Evolutionary conservation across 2,329 filamentous ascomycete genomes (phyloP).

Genomic region (Xylaria sp.): DNA sequence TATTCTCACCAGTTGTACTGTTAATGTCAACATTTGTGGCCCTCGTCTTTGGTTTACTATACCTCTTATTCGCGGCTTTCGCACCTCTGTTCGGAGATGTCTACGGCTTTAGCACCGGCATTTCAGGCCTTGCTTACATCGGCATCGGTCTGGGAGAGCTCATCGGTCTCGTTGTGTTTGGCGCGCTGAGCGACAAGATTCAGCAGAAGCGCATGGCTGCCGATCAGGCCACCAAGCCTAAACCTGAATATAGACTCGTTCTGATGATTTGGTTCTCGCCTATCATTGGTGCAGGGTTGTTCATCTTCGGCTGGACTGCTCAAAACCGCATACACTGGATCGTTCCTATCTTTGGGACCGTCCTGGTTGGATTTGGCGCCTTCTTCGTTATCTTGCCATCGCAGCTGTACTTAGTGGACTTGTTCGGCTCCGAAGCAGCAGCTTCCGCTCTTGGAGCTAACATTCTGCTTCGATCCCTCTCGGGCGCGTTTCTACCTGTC

Average conservation of each 20-base stretch:
- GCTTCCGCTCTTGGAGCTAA: conserved; percentile 30
- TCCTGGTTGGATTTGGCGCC: conserved; percentile 21
- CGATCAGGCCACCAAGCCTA: background rate
- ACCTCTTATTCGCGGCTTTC: conserved; percentile 24
- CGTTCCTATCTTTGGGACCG: conserved; percentile 25
- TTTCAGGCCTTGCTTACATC: conserved; percentile 21
- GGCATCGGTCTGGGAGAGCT: conserved; percentile 22
- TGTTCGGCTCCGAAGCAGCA: conserved; percentile 27
- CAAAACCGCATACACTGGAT: conserved; percentile 29
- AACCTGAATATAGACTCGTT: conserved; percentile 21
- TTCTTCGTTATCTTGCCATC: conserved; percentile 25
- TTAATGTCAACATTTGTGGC: conserved; percentile 19
- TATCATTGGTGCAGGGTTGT: conserved; percentile 17
- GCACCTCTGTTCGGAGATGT: conserved; percentile 9
- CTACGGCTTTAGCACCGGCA: conserved; percentile 21
- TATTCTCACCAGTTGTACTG: conserved; percentile 23
- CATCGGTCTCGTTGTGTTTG: conserved; percentile 20
- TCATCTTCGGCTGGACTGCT: conserved; percentile 30
- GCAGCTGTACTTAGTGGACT: conserved; percentile 22
- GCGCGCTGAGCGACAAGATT: conserved; percentile 18
- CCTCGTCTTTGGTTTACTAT: conserved; percentile 22
- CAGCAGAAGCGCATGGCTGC: conserved; percentile 9
- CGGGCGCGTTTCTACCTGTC: conserved; percentile 21
- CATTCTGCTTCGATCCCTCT: conserved; percentile 27
- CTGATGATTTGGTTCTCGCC: conserved; percentile 27